Conservation (phyloP, 1,284 basidiomycete genomes). For the Ceratobasidium sp. region DNA sequence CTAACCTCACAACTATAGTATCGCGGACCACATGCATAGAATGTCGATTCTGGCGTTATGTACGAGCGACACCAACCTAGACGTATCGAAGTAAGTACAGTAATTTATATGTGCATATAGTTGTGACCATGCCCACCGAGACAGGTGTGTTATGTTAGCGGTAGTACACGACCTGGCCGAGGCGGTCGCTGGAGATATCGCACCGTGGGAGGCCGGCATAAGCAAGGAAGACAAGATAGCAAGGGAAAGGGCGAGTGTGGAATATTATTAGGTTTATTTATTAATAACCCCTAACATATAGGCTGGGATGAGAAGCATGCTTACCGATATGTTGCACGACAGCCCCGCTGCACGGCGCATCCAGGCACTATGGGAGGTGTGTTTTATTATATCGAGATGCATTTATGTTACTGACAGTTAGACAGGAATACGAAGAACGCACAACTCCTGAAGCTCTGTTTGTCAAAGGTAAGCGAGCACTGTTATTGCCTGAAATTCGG, state of each 20-base stretch:
- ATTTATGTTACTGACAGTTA: conserved; percentile 30
- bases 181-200: conserved; percentile 96
- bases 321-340: conserved; percentile 88
- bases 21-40: conserved; percentile 97
- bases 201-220: conserved; percentile 84
- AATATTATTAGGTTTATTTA: neutral
- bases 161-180: conserved; percentile 96
- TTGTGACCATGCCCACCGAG: neutral
- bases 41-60: conserved; percentile 95
- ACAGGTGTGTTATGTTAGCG: conserved; percentile 88
- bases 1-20: conserved; percentile 62
- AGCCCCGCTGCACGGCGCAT: conserved; percentile 83
- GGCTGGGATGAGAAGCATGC: conserved; percentile 92
- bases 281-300: conserved; percentile 51
- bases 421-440: conserved; percentile 90
- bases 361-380: conserved; percentile 79
- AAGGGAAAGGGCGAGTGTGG: conserved; percentile 69
- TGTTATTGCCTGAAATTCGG: neutral
- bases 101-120: neutral
- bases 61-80: conserved; percentile 72
- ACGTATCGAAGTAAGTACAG: conserved; percentile 74
- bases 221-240: conserved; percentile 81
- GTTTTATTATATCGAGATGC: conserved; percentile 47
- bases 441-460: conserved; percentile 85
- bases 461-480: conserved; percentile 79